Percentiles rank a stretch among this genome's conserved stretches.
Conservation (phyloP, 192 early-diverging fungal genomes). For the Backusella westeae region DNA sequence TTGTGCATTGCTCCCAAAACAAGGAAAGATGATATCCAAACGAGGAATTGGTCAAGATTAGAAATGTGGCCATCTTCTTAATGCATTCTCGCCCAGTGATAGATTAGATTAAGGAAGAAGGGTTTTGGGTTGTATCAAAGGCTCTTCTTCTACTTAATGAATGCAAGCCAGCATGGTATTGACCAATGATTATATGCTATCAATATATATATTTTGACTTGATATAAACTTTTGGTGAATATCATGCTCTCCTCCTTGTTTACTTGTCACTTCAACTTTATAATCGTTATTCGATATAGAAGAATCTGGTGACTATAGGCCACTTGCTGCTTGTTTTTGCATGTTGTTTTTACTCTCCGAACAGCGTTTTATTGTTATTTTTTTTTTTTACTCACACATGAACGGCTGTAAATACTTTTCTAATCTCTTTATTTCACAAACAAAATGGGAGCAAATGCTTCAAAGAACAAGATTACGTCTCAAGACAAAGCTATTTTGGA, state of each 20-base stretch:
- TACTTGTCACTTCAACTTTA: no score
- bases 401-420: not conserved
- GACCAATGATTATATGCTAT: no score
- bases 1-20: not conserved
- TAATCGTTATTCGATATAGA: no score
- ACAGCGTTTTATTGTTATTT: not conserved
- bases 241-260: no score
- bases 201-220: no score
- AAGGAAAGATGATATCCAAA: not conserved
- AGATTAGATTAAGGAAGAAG: no score
- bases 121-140: no score
- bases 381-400: not conserved
- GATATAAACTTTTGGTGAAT: no score
- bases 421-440: not conserved
- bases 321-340: not conserved
- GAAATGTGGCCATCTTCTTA: not conserved
- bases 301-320: not conserved
- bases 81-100: not conserved
- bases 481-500: slow-evolving; percentile 95
- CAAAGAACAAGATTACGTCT: slow-evolving; percentile 69
- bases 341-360: not conserved
- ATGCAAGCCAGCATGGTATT: no score
- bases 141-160: no score
- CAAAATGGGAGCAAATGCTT: slow-evolving; percentile 48
- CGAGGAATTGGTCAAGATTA: not conserved